Evolutionary conservation across 768 basidiomycete genomes (phyloP).

Genomic region (Mycena crocata): DNA sequence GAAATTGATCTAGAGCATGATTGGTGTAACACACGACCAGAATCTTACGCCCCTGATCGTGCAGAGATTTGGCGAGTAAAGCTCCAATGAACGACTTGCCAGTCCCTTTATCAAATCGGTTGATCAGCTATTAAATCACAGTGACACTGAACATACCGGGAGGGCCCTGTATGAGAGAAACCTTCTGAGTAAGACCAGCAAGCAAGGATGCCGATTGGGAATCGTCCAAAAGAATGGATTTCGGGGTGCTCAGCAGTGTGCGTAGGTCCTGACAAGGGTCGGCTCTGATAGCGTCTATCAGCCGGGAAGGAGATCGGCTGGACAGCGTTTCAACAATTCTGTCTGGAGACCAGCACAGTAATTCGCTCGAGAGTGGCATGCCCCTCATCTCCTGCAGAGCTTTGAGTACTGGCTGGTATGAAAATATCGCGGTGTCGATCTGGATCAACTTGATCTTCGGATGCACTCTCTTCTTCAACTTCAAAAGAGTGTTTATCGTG

Average conservation of each 20-base stretch:
- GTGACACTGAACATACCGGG: conserved; percentile 61
- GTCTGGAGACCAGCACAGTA: conserved; percentile 60
- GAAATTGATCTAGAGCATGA: conserved; percentile 78
- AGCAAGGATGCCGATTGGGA: conserved; percentile 63
- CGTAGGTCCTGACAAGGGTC: conserved; percentile 56
- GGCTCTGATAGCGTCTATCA: conserved; percentile 41
- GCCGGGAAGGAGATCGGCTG: conserved; percentile 5
- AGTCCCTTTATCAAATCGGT: conserved; percentile 58
- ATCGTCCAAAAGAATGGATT: conserved; percentile 59
- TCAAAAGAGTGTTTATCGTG: conserved; percentile 51
- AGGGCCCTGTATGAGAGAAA: conserved; percentile 78
- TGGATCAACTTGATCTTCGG: conserved; percentile 59
- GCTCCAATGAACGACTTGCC: conserved; percentile 83
- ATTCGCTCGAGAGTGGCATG: conserved; percentile 61
- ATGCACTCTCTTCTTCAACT: conserved; percentile 47
- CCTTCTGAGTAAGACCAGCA: conserved; percentile 63
- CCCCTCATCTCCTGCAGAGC: conserved; percentile 59
- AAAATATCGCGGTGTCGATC: conserved; percentile 70
- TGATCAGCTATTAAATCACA: neutral
- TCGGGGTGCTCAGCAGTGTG: conserved; percentile 48
- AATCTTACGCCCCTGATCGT: conserved; percentile 63
- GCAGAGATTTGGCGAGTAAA: conserved; percentile 69
- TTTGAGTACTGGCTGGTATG: conserved; percentile 72
- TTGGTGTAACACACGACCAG: conserved; percentile 82
- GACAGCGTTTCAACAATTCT: conserved; percentile 22